A percentile compares a stretch with the other conserved stretches of the same genome.
phyloP scores from a whole-genome alignment of 257 asterid genomes.

The Plantago ovata region DNA sequence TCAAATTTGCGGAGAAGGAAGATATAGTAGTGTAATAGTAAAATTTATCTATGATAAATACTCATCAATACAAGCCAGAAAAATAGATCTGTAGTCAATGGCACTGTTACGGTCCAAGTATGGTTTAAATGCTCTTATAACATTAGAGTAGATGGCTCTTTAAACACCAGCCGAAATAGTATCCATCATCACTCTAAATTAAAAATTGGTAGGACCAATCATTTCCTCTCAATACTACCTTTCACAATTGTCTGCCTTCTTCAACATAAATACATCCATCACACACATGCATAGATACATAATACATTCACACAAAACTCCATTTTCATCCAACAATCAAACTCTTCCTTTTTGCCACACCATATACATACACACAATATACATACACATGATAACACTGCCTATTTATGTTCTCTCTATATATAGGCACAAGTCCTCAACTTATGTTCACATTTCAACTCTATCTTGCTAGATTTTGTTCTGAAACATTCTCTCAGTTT shows the following conservation, averaged over 20 bases:
- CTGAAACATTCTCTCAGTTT: background rate
- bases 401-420: no score
- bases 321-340: background rate
- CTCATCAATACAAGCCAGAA: background rate
- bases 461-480: slow-evolving; percentile 6
- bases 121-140: slow-evolving; percentile 20
- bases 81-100: slow-evolving; percentile 15
- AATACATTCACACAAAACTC: background rate
- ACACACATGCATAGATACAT: background rate
- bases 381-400: background rate
- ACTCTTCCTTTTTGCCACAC: no score
- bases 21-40: no score
- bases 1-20: no score
- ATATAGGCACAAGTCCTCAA: background rate
- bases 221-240: slow-evolving; percentile 19
- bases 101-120: slow-evolving; percentile 19
- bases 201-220: slow-evolving; percentile 35
- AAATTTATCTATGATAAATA: no score
- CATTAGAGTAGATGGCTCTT: slow-evolving; percentile 28
- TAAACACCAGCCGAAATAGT: slow-evolving; percentile 35
- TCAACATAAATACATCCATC: background rate
- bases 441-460: slow-evolving; percentile 4
- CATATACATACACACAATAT: background rate
- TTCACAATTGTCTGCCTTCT: slow-evolving; percentile 7
- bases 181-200: slow-evolving; percentile 25